Conservation (phyloP, 306 rosid genomes). For the Fagus crenata region DNA sequence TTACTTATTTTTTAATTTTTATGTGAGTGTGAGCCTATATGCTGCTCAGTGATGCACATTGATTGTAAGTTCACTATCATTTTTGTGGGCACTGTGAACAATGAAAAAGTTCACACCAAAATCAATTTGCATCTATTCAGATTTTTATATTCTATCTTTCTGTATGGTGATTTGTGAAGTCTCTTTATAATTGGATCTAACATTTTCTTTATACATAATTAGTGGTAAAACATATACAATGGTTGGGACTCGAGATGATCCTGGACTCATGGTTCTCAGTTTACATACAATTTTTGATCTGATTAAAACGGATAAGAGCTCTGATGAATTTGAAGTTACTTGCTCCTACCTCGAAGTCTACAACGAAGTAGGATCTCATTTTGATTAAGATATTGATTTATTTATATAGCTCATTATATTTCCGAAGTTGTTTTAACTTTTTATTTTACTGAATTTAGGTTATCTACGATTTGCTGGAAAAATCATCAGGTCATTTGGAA, state of each 20-base stretch:
- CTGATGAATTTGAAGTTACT: constrained; percentile 57
- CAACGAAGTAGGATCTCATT: constrained; percentile 42
- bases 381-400: background rate
- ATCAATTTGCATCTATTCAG: background rate
- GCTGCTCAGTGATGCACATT: background rate
- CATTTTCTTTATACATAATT: constrained; percentile 2
- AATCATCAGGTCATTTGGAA: constrained; percentile 63
- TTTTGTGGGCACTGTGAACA: background rate
- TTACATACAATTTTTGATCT: constrained; percentile 55
- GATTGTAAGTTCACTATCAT: background rate
- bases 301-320: constrained; percentile 44
- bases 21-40: background rate
- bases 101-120: background rate
- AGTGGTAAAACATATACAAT: constrained; percentile 69
- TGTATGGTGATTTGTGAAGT: constrained; percentile 3
- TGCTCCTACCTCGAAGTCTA: constrained; percentile 73
- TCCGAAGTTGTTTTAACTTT: background rate
- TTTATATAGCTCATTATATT: background rate
- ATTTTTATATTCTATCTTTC: constrained; percentile 2
- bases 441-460: constrained; percentile 39
- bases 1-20: background rate
- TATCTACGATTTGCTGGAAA: constrained; percentile 65
- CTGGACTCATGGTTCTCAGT: constrained; percentile 74
- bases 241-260: constrained; percentile 65
- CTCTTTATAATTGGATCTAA: constrained; percentile 9